A percentile compares a stretch with the other conserved stretches of the same genome.
These are phyloP conservation scores for Yamadazyma atlantica DNA, from an alignment of 1,139 yeast genomes.

Conservation along the genomic window DNA sequence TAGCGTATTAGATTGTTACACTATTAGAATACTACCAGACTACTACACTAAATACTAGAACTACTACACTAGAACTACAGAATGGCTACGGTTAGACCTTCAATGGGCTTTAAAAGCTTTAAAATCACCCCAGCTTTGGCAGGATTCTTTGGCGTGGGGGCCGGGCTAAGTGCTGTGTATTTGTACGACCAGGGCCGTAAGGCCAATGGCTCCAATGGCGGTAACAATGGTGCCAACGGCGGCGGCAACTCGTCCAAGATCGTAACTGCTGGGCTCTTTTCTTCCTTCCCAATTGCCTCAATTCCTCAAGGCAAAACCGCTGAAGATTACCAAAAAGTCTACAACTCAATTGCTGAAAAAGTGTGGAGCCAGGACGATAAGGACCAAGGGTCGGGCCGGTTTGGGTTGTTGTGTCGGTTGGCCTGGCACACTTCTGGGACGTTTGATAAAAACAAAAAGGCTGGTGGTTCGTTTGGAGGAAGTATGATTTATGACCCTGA, in stretches of 20 bases:
- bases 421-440: constrained; percentile 83
- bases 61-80: too few species aligned
- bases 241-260: too few species aligned
- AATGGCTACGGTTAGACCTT: too few species aligned
- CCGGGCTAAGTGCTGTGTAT: constrained; percentile 4
- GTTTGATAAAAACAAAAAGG: constrained; percentile 51
- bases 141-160: background rate
- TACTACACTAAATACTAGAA: too few species aligned
- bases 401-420: constrained; percentile 59
- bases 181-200: background rate
- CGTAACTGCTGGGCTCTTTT: constrained; percentile 8
- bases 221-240: background rate
- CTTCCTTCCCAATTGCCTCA: constrained; percentile 20
- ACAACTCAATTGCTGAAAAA: constrained; percentile 76
- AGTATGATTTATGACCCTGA: constrained; percentile 76
- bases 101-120: too few species aligned
- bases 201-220: constrained; percentile 3
- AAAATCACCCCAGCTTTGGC: background rate
- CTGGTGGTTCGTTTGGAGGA: constrained; percentile 85
- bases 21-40: too few species aligned
- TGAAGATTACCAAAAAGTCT: constrained; percentile 71
- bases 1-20: too few species aligned
- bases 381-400: constrained; percentile 71
- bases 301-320: constrained; percentile 29
- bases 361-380: constrained; percentile 75